Percentiles rank a stretch among this genome's conserved stretches.
Evolutionary conservation across 2,329 filamentous ascomycete species (phyloP).

Genomic region (Aspergillus sergii): DNA sequence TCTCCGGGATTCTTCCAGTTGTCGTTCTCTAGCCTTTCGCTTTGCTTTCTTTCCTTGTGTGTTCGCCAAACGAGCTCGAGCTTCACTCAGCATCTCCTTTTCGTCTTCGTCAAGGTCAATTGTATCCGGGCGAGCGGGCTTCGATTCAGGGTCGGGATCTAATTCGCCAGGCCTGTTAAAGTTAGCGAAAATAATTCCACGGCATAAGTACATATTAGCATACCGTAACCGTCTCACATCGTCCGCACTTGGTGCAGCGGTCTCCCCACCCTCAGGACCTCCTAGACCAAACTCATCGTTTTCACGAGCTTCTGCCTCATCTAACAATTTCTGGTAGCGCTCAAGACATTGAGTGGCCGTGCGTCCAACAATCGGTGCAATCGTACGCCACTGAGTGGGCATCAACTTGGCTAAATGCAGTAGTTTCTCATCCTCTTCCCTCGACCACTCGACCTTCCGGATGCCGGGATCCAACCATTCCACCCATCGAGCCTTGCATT

Average conservation of each 20-base stretch:
- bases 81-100: conserved; percentile 99
- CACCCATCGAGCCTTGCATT: conserved; percentile 97
- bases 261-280: conserved; percentile 79
- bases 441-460: conserved; percentile 98
- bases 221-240: conserved; percentile 80
- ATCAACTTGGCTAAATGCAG: conserved; percentile 96
- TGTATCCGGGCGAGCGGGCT: conserved; percentile 91
- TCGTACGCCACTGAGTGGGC: conserved; percentile 98
- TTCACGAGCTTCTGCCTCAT: conserved; percentile 92
- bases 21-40: conserved; percentile 90
- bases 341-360: conserved; percentile 97
- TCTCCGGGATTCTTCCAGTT: conserved; percentile 90
- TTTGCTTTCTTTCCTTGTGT: conserved; percentile 99
- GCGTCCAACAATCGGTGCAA: conserved; percentile 92
- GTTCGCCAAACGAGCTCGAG: conserved; percentile 91
- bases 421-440: conserved; percentile 97
- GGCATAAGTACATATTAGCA: conserved; percentile 12
- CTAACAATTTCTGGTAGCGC: conserved; percentile 92
- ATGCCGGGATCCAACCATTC: conserved; percentile 99
- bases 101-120: conserved; percentile 99
- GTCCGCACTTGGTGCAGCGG: conserved; percentile 84
- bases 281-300: conserved; percentile 77
- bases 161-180: conserved; percentile 75
- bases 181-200: conserved; percentile 17
- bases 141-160: conserved; percentile 95